Base-by-base conservation (phyloP, 768 basidiomycete species). In the Trametes meyenii region DNA sequence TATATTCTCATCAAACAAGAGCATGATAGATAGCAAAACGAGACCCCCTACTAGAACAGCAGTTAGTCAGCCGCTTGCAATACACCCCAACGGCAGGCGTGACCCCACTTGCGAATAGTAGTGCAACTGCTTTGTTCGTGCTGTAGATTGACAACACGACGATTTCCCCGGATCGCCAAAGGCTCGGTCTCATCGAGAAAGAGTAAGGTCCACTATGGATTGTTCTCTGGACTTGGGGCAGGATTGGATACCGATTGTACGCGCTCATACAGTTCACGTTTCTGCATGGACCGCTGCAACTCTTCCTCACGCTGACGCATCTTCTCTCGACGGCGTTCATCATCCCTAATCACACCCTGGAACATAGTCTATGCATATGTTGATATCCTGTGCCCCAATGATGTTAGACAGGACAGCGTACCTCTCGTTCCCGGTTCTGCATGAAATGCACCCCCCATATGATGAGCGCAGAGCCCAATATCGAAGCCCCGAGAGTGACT, bases 381-480 rank as follows among this genome's bases (percentile, higher is more conserved):
- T 10, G 39, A 5, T 0, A 5, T 26, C 24, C n/a, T 55, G 38
- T 26, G 23, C 8, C 23, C 14, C 21, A 19, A 54, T 24, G 48
- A 24, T 5, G 48, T 21, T 17, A 33, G 23, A 44, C 8, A 2
- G 8, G n/a, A 69, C 4, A 33, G 29, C 77, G 50, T 65, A 94
- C 96, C 67, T 93, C 85, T 58, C 88, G 87, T 74, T 98, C 94
- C 69, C 85, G 83, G 16, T 81, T 77, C 71, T 98, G 95, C 57
- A 95, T 84, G 69, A 82, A 89, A 72, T 98, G 96, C 33, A 98
- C 95, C 19, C 85, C 92, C 85, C 88, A 96, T 73, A 98, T 85
- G 26, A 89, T 91, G 39, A 88, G 73, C 2, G 81, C 80, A 13
- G 90, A 85, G 52, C 89, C 69, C 7, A 81, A 67, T 52, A 91